These are phyloP conservation scores for Cercophora sp. DNA, from an alignment of 495 filamentous ascomycete species.

Conservation along the genomic window DNA sequence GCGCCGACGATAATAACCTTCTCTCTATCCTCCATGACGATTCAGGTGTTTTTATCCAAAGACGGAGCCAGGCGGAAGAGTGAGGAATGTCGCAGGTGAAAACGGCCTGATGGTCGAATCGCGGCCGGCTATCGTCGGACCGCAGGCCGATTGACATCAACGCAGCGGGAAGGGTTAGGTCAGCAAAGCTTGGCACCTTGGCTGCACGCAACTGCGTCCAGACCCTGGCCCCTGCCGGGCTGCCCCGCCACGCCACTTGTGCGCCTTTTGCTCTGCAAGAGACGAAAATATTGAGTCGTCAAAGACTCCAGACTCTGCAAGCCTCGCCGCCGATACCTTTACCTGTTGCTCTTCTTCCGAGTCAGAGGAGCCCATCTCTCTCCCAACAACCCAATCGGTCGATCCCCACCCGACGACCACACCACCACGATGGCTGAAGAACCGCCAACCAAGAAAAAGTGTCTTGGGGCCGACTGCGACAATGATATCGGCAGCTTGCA, in stretches of 20 bases:
- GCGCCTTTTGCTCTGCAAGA: slow-evolving; percentile 7
- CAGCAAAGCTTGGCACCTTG: not conserved
- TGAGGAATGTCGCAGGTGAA: not conserved
- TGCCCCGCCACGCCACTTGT: not conserved
- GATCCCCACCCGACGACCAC: too few species aligned
- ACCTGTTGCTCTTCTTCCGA: too few species aligned
- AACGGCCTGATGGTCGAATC: too few species aligned
- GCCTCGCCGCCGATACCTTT: too few species aligned
- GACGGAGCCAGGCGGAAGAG: too few species aligned
- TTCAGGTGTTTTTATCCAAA: too few species aligned
- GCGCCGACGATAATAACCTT: slow-evolving; percentile 85
- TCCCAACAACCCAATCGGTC: too few species aligned
- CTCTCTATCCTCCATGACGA: slow-evolving; percentile 40
- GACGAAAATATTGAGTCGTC: not conserved
- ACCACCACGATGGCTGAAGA: slow-evolving; percentile 41
- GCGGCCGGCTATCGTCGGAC: too few species aligned
- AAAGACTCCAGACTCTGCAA: not conserved
- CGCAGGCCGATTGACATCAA: too few species aligned
- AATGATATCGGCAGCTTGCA: slow-evolving; percentile 82
- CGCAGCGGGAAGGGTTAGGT: too few species aligned
- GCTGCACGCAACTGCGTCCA: not conserved
- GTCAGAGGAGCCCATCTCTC: too few species aligned
- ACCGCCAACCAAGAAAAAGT: slow-evolving; percentile 60
- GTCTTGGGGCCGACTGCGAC: slow-evolving; percentile 72
- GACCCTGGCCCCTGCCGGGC: not conserved